A percentile compares a stretch with the other conserved stretches of the same genome.
Conservation (phyloP, 2,329 filamentous ascomycete genomes). For the Fusarium beomiforme region DNA sequence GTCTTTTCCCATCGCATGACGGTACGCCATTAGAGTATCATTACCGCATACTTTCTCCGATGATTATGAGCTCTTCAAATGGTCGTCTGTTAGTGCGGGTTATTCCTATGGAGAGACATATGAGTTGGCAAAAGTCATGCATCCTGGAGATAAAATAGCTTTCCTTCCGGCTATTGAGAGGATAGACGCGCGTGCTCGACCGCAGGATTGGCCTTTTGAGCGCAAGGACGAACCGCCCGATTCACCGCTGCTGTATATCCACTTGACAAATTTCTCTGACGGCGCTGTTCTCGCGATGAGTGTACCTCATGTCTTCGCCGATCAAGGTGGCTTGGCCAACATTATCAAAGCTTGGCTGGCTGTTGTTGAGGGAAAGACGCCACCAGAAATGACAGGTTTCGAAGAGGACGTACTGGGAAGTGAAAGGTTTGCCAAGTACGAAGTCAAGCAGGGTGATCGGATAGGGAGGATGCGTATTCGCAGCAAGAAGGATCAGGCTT, state of each 20-base stretch:
- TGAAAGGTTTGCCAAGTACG: background rate
- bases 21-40: background rate
- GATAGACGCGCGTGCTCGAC: background rate
- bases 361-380: background rate
- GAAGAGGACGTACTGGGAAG: background rate
- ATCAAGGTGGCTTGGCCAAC: conserved; percentile 5
- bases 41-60: background rate
- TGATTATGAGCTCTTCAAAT: conserved; percentile 4
- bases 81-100: background rate
- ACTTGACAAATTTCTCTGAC: background rate
- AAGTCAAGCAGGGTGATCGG: accelerated
- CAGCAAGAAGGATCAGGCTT: background rate
- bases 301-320: conserved; percentile 2
- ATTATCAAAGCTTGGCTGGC: conserved; percentile 12
- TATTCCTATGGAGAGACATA: background rate
- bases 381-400: background rate
- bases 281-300: background rate
- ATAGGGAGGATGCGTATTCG: background rate
- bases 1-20: background rate
- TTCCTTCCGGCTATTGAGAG: conserved; percentile 2
- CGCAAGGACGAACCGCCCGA: conserved; percentile 6
- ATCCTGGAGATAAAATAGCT: background rate
- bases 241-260: conserved; percentile 4
- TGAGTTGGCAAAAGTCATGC: background rate
- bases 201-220: conserved; percentile 5